Percentiles rank a stretch among this genome's conserved stretches.
Evolutionary conservation across 2,329 filamentous ascomycete genomes (phyloP).

Genomic region (Alternaria hordeiaustralica): DNA sequence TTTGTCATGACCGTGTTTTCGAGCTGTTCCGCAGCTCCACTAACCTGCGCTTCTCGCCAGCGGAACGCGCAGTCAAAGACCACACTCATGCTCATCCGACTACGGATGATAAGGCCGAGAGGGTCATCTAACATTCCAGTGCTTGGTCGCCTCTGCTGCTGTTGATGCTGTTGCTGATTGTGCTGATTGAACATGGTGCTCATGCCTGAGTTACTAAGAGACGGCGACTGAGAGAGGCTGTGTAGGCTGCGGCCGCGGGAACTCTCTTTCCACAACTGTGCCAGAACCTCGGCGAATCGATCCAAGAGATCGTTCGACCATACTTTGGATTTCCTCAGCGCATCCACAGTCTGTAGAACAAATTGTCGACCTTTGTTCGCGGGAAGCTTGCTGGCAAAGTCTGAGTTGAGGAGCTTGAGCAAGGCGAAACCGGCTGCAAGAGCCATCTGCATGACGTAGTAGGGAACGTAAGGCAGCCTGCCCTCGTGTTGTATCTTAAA

Average conservation of each 20-base stretch:
- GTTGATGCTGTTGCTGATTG: slow-evolving; percentile 28
- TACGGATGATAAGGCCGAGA: slow-evolving; percentile 80
- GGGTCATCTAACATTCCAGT: slow-evolving; percentile 65
- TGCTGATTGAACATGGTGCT: slow-evolving; percentile 43
- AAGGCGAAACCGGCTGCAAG: slow-evolving; percentile 80
- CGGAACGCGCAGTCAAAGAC: slow-evolving; percentile 87
- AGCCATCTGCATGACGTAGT: slow-evolving; percentile 85
- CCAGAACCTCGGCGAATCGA: slow-evolving; percentile 82
- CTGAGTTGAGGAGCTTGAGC: slow-evolving; percentile 77
- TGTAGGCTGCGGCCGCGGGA: slow-evolving; percentile 46
- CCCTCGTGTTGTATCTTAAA: slow-evolving; percentile 62
- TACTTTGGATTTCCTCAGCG: slow-evolving; percentile 75
- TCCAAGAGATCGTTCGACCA: slow-evolving; percentile 80
- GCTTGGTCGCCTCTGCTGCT: slow-evolving; percentile 33
- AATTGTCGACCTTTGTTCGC: slow-evolving; percentile 72
- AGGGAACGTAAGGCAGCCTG: slow-evolving; percentile 71
- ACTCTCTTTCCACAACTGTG: slow-evolving; percentile 79
- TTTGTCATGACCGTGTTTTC: slow-evolving; percentile 79
- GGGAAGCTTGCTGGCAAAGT: slow-evolving; percentile 68
- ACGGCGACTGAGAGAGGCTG: slow-evolving; percentile 47
- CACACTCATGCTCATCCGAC: slow-evolving; percentile 82
- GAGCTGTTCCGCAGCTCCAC: slow-evolving; percentile 54
- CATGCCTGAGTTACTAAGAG: slow-evolving; percentile 40
- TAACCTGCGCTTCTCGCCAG: slow-evolving; percentile 73
- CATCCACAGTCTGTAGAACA: slow-evolving; percentile 73